Evolutionary conservation across 148 eudicot genomes (phyloP).

Genomic region (Linanthus parryae): DNA sequence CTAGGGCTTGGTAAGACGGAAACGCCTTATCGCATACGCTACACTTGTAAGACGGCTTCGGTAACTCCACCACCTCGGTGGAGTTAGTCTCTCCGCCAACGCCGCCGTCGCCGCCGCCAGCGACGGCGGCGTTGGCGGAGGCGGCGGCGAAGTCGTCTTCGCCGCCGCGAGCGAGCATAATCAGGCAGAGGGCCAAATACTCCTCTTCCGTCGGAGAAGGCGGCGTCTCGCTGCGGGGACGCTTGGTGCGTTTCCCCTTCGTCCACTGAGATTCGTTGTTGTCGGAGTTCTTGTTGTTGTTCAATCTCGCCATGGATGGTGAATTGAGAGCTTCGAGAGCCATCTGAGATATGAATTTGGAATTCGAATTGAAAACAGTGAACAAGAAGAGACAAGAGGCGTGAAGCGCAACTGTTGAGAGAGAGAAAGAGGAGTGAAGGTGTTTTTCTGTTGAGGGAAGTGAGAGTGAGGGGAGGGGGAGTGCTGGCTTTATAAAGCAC

Average conservation of each 20-base stretch:
- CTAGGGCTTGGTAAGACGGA: slow-evolving; percentile 49
- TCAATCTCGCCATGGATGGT: slow-evolving; percentile 1
- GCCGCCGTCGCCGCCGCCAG: too few relatives aligned
- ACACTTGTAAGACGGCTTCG: slow-evolving; percentile 25
- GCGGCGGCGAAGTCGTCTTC: not conserved
- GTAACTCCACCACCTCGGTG: too few relatives aligned
- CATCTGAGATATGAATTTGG: slow-evolving; percentile 8
- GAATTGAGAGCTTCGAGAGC: slow-evolving; percentile 34
- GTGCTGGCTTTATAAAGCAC: not conserved
- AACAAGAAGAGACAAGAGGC: not conserved
- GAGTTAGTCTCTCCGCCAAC: too few relatives aligned
- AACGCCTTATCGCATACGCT: slow-evolving; percentile 42
- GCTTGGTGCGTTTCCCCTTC: slow-evolving; percentile 48
- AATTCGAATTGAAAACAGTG: not conserved
- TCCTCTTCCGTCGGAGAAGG: slow-evolving; percentile 41
- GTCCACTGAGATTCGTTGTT: slow-evolving; percentile 14
- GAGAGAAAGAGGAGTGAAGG: not conserved
- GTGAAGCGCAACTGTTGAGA: not conserved
- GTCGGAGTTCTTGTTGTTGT: not conserved
- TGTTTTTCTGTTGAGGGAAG: not conserved
- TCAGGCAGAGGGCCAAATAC: slow-evolving; percentile 56
- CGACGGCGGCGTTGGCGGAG: not conserved
- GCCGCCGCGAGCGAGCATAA: slow-evolving; percentile 58
- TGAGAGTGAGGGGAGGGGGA: not conserved
- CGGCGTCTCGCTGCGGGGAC: slow-evolving; percentile 18